Evolutionary conservation across 2,329 filamentous ascomycete genomes (phyloP).

Genomic region (Penicillium sp.): DNA sequence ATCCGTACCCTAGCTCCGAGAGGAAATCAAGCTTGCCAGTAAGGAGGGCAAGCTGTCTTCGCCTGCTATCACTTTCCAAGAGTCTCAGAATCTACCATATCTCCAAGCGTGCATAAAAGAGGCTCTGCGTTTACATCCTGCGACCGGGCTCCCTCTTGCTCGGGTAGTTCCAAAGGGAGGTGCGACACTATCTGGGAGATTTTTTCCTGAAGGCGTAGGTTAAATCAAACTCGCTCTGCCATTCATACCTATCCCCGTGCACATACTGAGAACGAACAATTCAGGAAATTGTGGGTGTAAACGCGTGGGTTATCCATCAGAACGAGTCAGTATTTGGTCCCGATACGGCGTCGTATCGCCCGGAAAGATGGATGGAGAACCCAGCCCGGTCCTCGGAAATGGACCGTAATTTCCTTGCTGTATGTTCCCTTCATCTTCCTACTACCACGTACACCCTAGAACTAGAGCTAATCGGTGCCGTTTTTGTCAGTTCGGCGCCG

Average conservation of each 20-base stretch:
- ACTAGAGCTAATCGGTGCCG: slow-evolving; percentile 36
- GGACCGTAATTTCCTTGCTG: too few species aligned
- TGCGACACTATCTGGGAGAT: slow-evolving; percentile 44
- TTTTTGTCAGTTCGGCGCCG: slow-evolving; percentile 37
- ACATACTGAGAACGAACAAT: too few species aligned
- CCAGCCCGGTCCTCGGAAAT: too few species aligned
- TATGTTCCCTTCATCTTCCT: too few species aligned
- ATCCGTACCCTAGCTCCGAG: too few species aligned
- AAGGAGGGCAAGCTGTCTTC: slow-evolving; percentile 27
- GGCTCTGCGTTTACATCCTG: slow-evolving; percentile 42
- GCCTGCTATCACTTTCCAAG: too few species aligned
- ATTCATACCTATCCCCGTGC: too few species aligned
- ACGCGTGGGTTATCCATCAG: slow-evolving; percentile 49
- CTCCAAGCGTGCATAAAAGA: slow-evolving; percentile 43
- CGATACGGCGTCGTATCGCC: slow-evolving; percentile 46
- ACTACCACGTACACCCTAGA: slow-evolving; percentile 20
- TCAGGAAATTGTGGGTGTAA: slow-evolving; percentile 53
- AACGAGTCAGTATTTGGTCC: slow-evolving; percentile 47
- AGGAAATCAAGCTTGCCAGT: slow-evolving; percentile 44
- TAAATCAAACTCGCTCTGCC: too few species aligned
- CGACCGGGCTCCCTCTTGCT: slow-evolving; percentile 39
- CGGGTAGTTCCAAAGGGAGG: slow-evolving; percentile 39
- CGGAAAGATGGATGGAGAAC: slow-evolving; percentile 53
- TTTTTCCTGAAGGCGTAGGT: too few species aligned
- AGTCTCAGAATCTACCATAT: slow-evolving; percentile 39